A percentile compares a stretch with the other conserved stretches of the same genome.
phyloP scores from a whole-genome alignment of 164 flowering plant genomes.

The Paratinospora sagittata region DNA sequence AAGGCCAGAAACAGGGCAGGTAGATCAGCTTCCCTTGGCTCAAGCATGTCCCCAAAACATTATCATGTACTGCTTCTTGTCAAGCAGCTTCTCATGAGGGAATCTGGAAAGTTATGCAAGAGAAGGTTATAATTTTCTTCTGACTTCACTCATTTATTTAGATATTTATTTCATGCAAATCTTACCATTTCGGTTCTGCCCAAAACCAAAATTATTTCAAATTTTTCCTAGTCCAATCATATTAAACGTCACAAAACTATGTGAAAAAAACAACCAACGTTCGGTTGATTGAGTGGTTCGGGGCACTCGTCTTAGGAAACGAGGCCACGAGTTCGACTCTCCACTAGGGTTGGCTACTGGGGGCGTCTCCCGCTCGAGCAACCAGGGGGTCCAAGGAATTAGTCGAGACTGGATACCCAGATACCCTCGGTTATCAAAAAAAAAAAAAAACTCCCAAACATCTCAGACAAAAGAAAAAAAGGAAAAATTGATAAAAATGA shows the following conservation, averaged over 20 bases:
- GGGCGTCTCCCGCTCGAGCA: no score
- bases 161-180: neutral
- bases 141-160: neutral
- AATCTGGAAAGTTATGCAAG: slow-evolving; percentile 11
- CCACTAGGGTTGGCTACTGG: no score
- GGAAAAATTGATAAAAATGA: neutral
- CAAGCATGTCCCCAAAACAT: slow-evolving; percentile 74
- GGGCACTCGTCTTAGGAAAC: no score
- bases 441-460: no score
- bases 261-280: neutral
- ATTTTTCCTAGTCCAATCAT: neutral
- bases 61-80: slow-evolving; percentile 58
- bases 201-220: neutral
- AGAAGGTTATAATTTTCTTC: slow-evolving; percentile 2
- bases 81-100: slow-evolving; percentile 11
- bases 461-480: neutral
- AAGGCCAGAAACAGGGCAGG: slow-evolving; percentile 63
- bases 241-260: neutral
- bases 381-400: no score
- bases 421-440: no score
- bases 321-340: no score
- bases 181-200: neutral
- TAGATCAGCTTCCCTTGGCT: slow-evolving; percentile 84
- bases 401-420: no score
- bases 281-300: no score